These are phyloP conservation scores for Eucalyptus regnans DNA, from an alignment of 345 rosid species.

Conservation along the genomic window DNA sequence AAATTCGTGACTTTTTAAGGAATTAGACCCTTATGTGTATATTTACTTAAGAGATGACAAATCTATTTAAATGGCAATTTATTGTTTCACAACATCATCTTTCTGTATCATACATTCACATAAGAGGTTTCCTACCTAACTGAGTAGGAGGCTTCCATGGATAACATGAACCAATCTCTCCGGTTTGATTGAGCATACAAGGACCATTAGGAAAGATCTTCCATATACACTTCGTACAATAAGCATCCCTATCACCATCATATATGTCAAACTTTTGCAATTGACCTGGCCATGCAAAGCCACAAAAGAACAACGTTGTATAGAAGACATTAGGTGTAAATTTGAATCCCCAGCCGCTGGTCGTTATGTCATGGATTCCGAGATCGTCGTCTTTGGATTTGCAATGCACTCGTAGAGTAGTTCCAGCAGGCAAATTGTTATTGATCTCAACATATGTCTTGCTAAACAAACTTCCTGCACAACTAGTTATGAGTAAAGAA, in stretches of 20 bases:
- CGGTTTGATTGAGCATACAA: not conserved
- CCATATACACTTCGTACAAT: not conserved
- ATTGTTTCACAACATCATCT: not conserved
- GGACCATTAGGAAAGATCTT: not conserved
- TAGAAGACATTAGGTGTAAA: not conserved
- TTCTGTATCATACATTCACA: not conserved
- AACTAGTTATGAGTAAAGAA: not conserved
- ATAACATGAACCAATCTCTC: not conserved
- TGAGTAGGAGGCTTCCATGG: not conserved
- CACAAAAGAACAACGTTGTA: not conserved
- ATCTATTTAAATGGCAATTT: no score
- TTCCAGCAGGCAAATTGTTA: not conserved
- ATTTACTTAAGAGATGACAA: no score
- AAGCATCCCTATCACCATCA: not conserved
- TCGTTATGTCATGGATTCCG: not conserved
- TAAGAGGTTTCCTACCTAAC: not conserved
- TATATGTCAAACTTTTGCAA: not conserved
- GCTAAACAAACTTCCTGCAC: not conserved
- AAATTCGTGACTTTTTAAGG: no score
- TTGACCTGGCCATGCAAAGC: not conserved
- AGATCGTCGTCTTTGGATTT: no score
- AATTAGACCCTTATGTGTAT: no score
- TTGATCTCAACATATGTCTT: not conserved
- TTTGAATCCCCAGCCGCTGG: not conserved
- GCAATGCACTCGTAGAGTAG: not conserved